These are phyloP conservation scores for Atalantia buxifolia DNA, from an alignment of 345 rosid genomes.

Conservation along the genomic window DNA sequence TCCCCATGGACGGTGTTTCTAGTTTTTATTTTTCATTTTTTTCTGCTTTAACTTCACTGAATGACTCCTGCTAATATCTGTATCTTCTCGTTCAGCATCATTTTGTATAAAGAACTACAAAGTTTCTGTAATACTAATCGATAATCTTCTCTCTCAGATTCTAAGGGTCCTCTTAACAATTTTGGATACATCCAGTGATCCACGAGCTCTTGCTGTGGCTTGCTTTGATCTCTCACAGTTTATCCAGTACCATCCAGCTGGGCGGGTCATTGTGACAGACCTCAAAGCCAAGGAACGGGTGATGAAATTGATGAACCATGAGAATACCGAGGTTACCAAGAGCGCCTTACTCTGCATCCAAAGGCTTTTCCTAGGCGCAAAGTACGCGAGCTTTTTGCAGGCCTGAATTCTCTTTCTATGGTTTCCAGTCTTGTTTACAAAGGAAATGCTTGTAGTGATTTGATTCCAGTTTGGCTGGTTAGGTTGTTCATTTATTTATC, in stretches of 20 bases:
- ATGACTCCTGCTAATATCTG: not conserved
- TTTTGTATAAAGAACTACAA: not conserved
- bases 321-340: constrained; percentile 75
- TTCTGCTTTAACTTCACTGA: not conserved
- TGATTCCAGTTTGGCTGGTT: not conserved
- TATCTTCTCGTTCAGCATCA: too few relatives aligned
- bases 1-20: not conserved
- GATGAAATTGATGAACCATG: constrained; percentile 88
- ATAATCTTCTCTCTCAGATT: constrained; percentile 44
- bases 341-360: constrained; percentile 76
- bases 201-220: constrained; percentile 84
- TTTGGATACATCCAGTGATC: constrained; percentile 82
- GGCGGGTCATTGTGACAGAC: constrained; percentile 74
- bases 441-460: not conserved
- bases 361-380: constrained; percentile 87
- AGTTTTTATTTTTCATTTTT: not conserved
- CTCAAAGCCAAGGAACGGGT: constrained; percentile 92
- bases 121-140: not conserved
- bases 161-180: constrained; percentile 88
- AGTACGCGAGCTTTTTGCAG: constrained; percentile 98
- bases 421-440: not conserved
- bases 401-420: constrained; percentile 28
- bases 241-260: constrained; percentile 91
- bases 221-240: constrained; percentile 96
- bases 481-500: not conserved